Evolutionary conservation across 1,284 basidiomycete genomes (phyloP), one percentile per base, ranked within the genome.

Genomic region (Leccinum olivaceoglutinosum): DNA sequence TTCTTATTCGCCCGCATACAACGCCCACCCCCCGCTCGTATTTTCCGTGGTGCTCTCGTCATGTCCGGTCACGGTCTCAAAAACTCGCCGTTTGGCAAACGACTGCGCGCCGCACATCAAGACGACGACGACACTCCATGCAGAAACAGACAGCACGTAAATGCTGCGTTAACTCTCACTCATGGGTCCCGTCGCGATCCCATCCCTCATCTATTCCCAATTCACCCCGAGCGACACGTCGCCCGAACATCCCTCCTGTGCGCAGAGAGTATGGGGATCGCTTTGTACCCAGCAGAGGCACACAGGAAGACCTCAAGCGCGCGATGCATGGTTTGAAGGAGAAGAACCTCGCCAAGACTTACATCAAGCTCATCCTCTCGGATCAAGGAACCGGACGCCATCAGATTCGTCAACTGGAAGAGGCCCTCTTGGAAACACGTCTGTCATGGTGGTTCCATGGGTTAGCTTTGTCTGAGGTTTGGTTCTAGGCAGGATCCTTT

Each of bases 21-120:
- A 53, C 60, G 55, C 29, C 29, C 29, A 29, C 18, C n/a, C 25
- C 12, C 36, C 36, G 8, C 49, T 39, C 59, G n/a, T 34, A 5
- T 44, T n/a, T 36, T 54, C 16, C 54, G 14, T 44, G 36, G n/a
- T 38, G 44, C 9, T 14, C 6, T 6, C 55, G 41, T 70, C 65
- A 90, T 90, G 88, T 85, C 88, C 29, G 29, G 29, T 29, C 29
- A 29, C 64, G 83, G 84, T 62, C 82, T 91, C 75, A 89, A 88
- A 79, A 89, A 90, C 76, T 90, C 89, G 68, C 87, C 87, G 0
- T 91, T 89, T 75, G 89, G 88, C 51, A 91, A 91, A 72, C 85
- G 89, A 39, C 80, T 91, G 29, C 85, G 88, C 60, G 87, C 86
- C 25, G 81, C 86, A 5, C 85, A 88, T 64, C 80, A 78, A 65